These are phyloP conservation scores for Russula foetens DNA, from an alignment of 768 basidiomycete genomes.

Conservation along the genomic window DNA sequence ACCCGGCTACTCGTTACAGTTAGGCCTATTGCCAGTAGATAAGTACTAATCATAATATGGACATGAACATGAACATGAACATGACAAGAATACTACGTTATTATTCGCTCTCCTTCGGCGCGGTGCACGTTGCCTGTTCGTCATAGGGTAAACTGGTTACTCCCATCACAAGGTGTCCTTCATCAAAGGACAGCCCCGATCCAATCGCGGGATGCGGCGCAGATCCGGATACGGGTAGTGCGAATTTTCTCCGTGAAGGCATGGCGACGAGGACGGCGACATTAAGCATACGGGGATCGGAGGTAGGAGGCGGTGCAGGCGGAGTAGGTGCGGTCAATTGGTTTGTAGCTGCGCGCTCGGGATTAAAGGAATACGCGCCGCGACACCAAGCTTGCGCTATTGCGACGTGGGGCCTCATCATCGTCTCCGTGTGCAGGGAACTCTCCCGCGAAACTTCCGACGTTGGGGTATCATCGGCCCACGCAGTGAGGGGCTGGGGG, in stretches of 20 bases:
- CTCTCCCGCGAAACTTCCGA: neutral
- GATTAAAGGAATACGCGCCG: neutral
- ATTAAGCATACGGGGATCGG: conserved; percentile 1
- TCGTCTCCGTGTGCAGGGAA: neutral
- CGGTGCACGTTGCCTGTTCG: neutral
- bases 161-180: conserved; percentile 4
- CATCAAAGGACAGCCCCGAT: neutral
- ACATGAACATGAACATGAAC: neutral
- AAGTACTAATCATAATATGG: neutral
- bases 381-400: conserved; percentile 5
- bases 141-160: neutral
- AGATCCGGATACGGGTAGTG: neutral
- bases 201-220: neutral
- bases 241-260: conserved; percentile 1
- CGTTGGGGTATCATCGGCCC: neutral
- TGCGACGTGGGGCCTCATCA: neutral
- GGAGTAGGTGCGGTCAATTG: neutral
- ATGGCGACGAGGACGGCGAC: conserved; percentile 16
- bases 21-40: neutral
- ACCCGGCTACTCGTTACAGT: too few species aligned
- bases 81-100: neutral
- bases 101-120: neutral
- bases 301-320: neutral
- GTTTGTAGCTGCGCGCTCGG: neutral
- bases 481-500: conserved; percentile 13